These are phyloP conservation scores for Hyphodiscus sp. DNA, from an alignment of 2,329 filamentous ascomycete species.

Conservation along the genomic window DNA sequence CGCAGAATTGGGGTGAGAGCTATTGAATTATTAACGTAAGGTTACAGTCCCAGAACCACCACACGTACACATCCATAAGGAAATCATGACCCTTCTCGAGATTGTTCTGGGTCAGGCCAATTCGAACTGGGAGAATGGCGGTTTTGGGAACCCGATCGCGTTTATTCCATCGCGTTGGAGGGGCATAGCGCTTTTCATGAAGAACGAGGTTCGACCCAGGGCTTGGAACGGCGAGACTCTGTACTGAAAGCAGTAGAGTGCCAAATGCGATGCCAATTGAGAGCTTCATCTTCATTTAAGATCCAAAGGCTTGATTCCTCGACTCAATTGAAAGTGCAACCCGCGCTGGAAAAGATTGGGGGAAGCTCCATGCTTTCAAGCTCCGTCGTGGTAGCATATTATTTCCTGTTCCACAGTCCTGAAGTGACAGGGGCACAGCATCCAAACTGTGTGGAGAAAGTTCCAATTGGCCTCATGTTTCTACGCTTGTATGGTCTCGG, in stretches of 20 bases:
- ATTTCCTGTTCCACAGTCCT: too few species aligned
- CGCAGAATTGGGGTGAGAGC: constrained; percentile 23
- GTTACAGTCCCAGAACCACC: background rate
- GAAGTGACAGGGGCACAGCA: too few species aligned
- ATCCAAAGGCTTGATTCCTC: background rate
- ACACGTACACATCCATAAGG: background rate
- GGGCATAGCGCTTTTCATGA: background rate
- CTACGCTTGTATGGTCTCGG: background rate
- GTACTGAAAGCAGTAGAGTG: background rate
- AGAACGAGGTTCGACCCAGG: background rate
- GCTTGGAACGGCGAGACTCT: background rate
- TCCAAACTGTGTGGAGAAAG: background rate
- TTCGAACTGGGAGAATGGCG: background rate
- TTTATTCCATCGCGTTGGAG: background rate
- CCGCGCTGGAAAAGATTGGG: background rate
- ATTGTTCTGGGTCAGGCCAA: background rate
- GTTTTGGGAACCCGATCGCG: background rate
- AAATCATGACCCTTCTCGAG: background rate
- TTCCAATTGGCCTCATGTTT: background rate
- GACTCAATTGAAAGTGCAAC: background rate
- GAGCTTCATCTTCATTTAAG: background rate
- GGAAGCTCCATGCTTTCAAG: background rate
- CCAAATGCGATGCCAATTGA: background rate
- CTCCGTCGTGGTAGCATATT: background rate
- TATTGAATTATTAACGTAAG: constrained; percentile 4